Conservation (phyloP, 2,329 filamentous ascomycete genomes). For the Teratosphaeriaceae sp. region DNA sequence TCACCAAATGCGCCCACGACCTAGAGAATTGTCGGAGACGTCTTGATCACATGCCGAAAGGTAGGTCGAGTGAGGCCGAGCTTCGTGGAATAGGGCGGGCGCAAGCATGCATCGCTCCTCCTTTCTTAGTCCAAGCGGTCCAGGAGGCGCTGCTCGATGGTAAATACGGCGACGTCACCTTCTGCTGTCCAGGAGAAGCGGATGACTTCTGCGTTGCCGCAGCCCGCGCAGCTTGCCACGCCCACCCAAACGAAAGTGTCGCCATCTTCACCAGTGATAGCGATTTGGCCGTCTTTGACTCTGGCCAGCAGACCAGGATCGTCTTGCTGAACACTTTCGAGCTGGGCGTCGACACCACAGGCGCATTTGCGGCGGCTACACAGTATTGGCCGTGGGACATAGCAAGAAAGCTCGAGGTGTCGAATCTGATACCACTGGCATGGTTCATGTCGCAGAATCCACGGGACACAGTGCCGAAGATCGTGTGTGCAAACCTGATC, state of each 20-base stretch:
- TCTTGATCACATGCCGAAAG: constrained; percentile 16
- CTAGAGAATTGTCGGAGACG: constrained; percentile 44
- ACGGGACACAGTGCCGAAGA: constrained; percentile 22
- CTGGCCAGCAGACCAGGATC: constrained; percentile 56
- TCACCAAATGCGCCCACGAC: constrained; percentile 51
- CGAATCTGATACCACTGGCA: constrained; percentile 33
- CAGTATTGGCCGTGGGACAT: constrained; percentile 39
- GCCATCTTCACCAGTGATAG: constrained; percentile 78
- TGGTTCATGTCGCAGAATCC: constrained; percentile 33
- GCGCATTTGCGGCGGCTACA: constrained; percentile 27
- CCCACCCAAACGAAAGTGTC: constrained; percentile 5
- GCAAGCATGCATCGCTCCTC: constrained; percentile 41
- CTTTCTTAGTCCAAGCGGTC: constrained; percentile 71
- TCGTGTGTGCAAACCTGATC: background rate
- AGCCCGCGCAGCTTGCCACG: constrained; percentile 48
- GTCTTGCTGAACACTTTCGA: constrained; percentile 63
- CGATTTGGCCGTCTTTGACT: constrained; percentile 70
- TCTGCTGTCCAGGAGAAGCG: constrained; percentile 75
- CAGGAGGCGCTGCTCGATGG: constrained; percentile 59
- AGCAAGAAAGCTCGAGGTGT: constrained; percentile 38
- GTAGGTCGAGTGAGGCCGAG: constrained; percentile 9
- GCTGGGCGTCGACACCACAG: constrained; percentile 5
- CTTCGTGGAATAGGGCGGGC: constrained; percentile 8
- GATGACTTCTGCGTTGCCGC: constrained; percentile 70
- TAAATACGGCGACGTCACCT: constrained; percentile 36